Evolutionary conservation across 306 rosid genomes (phyloP), one percentile per base, ranked within the genome.

Genomic region (Acacia acuminata): DNA sequence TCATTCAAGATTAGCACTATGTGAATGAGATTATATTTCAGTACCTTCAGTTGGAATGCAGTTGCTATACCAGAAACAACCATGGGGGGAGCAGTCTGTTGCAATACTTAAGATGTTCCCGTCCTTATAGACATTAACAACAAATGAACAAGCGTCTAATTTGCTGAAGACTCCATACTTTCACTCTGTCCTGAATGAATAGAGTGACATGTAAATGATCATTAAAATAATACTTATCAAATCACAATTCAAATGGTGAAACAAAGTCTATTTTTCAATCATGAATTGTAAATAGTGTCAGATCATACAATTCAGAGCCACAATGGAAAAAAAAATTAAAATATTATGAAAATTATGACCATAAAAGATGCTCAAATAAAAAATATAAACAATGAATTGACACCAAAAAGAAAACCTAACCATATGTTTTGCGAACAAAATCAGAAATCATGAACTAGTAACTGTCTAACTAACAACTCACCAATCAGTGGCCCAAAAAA

Each of bases 1-100:
- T 79, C 72, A 53, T 32, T 51, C 50, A 70, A 79, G 73, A 70
- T 20, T 45, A 68, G 58, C 60, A 71, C 19, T 58, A 65, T 44
- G 67, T 36, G 38, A 76, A 77, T 87, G 65, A 82, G 72, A 38
- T 75, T 85, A 73, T 27, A 66, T n/a, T 27, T 45, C 74, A 64
- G 88, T 91, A 96, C 99, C 99, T 92, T 82, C 7, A 94, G 92
- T 80, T 94, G 98, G 92, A 91, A 94, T 81, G 99, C 99, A 85
- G 94, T 51, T 64, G 99, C 86, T 79, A 96, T 96, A 81, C 99
- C 99, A 68, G 99, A 91, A 77, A 96, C 99, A 87, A 73, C 92
- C 99, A 85, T 96, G 99, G 64, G 98, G 92, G 60, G 97, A 92
- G 83, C 96, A 70, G 86, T 96, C 98, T 60, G 99, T 96, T 80